Base-by-base conservation (phyloP, 2,329 filamentous ascomycete species). In the Microdochium paspali region DNA sequence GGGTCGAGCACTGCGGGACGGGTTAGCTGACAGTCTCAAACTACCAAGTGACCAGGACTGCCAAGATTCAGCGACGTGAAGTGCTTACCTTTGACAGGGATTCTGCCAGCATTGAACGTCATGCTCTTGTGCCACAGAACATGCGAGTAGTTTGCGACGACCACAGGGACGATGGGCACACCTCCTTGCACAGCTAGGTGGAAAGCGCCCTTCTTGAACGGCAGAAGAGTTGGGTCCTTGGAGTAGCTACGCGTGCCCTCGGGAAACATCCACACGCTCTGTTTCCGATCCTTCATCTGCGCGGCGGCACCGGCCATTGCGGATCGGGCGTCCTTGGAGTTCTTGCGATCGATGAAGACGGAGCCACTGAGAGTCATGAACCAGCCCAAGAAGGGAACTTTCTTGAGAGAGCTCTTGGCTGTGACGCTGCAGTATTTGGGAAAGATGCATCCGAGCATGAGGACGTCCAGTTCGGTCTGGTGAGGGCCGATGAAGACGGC, bases 131-230 rank as follows among this genome's bases (percentile, higher is more conserved):
- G 66, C 57, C 80, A 81, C 53, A 90, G 67, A 28, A 90, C 61
- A 61, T 89, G 79, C 56, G 83, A 83, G 65, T 91, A 91, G 67
- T 90, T 90, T 62, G 86, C 85, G 25, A 81, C 79, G 44, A 90
- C 84, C 30, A 94, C 77, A 0, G 93, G 93, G 3, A 98, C 84
- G 58, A 98, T 87, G 24, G 90, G 90, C 5, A 96, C 93, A 54
- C 89, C 86, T 2, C 91, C 91, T 73, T 97, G 87, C 20, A 98
- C 80, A 43, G 93, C 93, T 28, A 98, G 77, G 66, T 98, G 91
- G 68, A 98, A 98, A 44, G 91, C 93, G 50, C 93, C 93, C 74
- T 98, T 98, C 72, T 98, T 98, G 76, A 97, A 98, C n/a, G 90
- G 87, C 47, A 97, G 73, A 58, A 98, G 70, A 50, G 77, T 79